Base-by-base conservation (phyloP, 208 protist genomes). In the Wallacemonas sp. region DNA sequence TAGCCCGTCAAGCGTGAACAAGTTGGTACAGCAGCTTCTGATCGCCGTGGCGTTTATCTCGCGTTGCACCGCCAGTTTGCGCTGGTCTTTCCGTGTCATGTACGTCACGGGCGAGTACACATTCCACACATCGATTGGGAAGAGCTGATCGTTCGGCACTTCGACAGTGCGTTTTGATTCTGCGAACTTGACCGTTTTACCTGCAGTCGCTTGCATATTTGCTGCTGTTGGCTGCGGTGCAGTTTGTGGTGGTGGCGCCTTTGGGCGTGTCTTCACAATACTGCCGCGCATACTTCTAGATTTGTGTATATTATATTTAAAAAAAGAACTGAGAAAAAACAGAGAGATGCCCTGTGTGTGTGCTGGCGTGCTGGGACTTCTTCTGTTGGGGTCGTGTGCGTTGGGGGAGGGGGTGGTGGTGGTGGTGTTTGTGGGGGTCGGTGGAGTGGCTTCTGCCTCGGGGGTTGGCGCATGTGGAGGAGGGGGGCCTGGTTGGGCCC, bases 71-170 rank as follows among this genome's bases (percentile, higher is more conserved):
- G 71, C 43, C 1, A 87, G 63, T 24, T 41, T 66, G 1, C 81
- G 81, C 62, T 84, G 76, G 33, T 83, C 74, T 56, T 73, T 80
- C 21, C 69, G 70, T 1, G 65, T 74, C 26, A 65, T 60, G 66
- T 87, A 87, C 17, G 46, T 33, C 19, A 81, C 74, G 17, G 80
- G 77, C 6, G 81, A 83, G 41, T 87, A 87, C 4, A 84, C 65
- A 26, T 72, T 83, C 71, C 76, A 83, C 4, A 87, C 66, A 32
- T 81, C 70, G 0, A 69, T 49, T 5, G 81, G 72, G 8, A 67
- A 66, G n/a, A 76, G 66, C 63, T 87, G 78, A 41, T 87, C 81
- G 26, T 23, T 36, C 2, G 76, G 72, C 3, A 87, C 65, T 9
- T 54, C 61, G 5, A 72, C 61, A 26, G 11, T 49, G 29, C 2